phyloP scores from a whole-genome alignment of 1,139 yeast genomes.

The Candida sanyaensis region DNA sequence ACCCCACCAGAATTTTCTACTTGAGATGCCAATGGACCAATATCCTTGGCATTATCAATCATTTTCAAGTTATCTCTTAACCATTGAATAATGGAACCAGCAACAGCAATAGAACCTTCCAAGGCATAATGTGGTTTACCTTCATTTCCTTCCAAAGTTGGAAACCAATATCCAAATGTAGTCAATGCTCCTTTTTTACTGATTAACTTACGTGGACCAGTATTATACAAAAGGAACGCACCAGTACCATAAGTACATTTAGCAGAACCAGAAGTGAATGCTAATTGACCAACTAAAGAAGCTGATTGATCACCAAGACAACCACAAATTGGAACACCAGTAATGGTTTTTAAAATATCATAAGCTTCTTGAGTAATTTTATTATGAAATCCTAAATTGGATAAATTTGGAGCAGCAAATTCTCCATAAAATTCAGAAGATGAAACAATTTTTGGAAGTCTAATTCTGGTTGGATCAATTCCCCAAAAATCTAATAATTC shows the following conservation, averaged over 20 bases:
- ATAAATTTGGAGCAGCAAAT: conserved; percentile 60
- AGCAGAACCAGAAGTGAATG: conserved; percentile 80
- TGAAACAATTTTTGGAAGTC: conserved; percentile 79
- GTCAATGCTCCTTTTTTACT: conserved; percentile 84
- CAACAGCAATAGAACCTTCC: conserved; percentile 96
- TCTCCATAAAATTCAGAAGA: conserved; percentile 80
- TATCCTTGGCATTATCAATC: conserved; percentile 79
- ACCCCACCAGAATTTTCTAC: conserved; percentile 89
- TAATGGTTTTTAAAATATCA: conserved; percentile 49
- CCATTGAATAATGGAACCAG: conserved; percentile 96
- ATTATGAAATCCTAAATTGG: conserved; percentile 52
- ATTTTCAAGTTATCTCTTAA: conserved; percentile 85
- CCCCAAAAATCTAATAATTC: conserved; percentile 77
- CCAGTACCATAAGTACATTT: conserved; percentile 99
- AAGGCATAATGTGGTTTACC: conserved; percentile 81
- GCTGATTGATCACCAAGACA: conserved; percentile 96
- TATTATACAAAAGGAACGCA: conserved; percentile 85
- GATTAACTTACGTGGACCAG: conserved; percentile 67
- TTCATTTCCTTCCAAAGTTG: conserved; percentile 53
- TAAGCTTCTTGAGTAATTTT: conserved; percentile 53
- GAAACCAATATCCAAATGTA: conserved; percentile 89
- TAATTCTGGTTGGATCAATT: conserved; percentile 67
- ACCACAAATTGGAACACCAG: conserved; percentile 78
- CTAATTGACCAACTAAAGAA: conserved; percentile 90
- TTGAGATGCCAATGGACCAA: conserved; percentile 86